Evolutionary conservation across 257 asterid genomes (phyloP).

Genomic region (Solanum sitiens): DNA sequence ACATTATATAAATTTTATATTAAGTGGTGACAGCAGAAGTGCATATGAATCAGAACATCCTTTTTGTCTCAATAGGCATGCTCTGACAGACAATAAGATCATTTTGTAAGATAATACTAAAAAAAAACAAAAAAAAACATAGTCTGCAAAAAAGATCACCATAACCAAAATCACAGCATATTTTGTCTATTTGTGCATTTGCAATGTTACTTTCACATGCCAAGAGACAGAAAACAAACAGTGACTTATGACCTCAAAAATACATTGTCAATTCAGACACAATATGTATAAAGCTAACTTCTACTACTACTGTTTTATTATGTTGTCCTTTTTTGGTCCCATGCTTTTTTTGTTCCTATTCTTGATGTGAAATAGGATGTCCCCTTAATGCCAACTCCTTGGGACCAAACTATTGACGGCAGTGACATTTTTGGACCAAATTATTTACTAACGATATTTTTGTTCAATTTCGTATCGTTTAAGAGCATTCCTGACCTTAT

Average conservation of each 20-base stretch:
- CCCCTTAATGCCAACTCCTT: background rate
- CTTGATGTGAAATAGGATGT: background rate
- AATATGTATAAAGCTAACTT: background rate
- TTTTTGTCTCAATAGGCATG: background rate
- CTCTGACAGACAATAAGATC: background rate
- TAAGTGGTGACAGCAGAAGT: background rate
- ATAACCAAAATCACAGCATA: background rate
- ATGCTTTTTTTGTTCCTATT: background rate
- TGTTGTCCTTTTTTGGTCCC: background rate
- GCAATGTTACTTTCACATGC: conserved; percentile 4
- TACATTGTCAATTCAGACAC: background rate
- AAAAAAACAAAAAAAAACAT: background rate
- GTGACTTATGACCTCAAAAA: background rate
- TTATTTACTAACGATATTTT: background rate
- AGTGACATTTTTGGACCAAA: background rate
- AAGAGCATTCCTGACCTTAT: background rate
- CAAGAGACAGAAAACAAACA: background rate
- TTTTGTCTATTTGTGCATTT: background rate
- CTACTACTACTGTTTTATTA: background rate
- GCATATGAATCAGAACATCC: background rate
- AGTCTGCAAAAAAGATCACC: background rate
- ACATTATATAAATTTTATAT: background rate
- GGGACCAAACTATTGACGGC: background rate
- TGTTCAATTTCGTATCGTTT: background rate
- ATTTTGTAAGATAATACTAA: background rate